Percentiles rank a stretch among this genome's conserved stretches.
Conservation (phyloP, 768 basidiomycete genomes). For the Suillus paluster region DNA sequence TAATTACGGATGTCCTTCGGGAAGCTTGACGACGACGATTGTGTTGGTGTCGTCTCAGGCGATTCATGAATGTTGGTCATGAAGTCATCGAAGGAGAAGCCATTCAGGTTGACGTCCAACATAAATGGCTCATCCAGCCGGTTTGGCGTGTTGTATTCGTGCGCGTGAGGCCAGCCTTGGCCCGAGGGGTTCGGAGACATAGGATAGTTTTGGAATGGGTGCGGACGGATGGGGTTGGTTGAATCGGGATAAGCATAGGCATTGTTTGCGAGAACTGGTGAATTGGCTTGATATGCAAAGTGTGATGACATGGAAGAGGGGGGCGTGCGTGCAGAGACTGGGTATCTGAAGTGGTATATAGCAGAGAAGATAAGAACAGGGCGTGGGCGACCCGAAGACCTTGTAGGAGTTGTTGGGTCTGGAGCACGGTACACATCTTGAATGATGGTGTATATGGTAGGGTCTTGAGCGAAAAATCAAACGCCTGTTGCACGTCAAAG, state of each 20-base stretch:
- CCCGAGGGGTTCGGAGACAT: constrained; percentile 1
- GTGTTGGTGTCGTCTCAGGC: constrained; percentile 16
- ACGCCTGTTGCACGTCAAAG: constrained; percentile 19
- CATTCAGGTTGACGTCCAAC: constrained; percentile 33
- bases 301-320: constrained; percentile 21
- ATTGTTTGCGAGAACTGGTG: not conserved
- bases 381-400: constrained; percentile 25
- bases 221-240: not conserved
- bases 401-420: constrained; percentile 26
- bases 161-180: not conserved
- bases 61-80: constrained; percentile 16
- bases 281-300: not conserved
- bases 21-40: constrained; percentile 32
- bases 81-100: constrained; percentile 31
- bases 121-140: constrained; percentile 34
- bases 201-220: constrained; percentile 14
- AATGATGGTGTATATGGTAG: constrained; percentile 65
- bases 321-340: constrained; percentile 19
- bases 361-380: constrained; percentile 55
- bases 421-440: constrained; percentile 57
- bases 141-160: constrained; percentile 21
- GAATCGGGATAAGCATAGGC: constrained; percentile 8
- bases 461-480: constrained; percentile 49
- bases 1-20: constrained; percentile 37
- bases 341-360: constrained; percentile 59